These are phyloP conservation scores for Calonectria montana DNA, from an alignment of 2,329 filamentous ascomycete species.

Conservation along the genomic window DNA sequence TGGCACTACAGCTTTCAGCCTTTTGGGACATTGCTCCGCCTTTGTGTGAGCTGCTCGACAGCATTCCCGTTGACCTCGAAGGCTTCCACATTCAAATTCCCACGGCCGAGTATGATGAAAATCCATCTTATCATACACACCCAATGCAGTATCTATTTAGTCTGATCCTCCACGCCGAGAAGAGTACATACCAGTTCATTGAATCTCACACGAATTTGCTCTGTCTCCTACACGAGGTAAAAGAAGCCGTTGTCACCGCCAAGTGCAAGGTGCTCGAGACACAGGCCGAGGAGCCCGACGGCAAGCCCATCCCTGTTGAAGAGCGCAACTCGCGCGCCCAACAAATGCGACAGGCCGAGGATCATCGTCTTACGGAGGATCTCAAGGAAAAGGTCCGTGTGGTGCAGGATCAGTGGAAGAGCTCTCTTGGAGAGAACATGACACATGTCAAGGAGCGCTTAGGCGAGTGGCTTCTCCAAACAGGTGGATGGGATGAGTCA, in stretches of 20 bases:
- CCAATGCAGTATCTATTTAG: conserved; percentile 93
- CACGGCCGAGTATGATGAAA: conserved; percentile 82
- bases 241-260: conserved; percentile 79
- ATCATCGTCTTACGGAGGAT: conserved; percentile 80
- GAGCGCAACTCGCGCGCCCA: conserved; percentile 57
- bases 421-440: conserved; percentile 84
- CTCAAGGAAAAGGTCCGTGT: conserved; percentile 93
- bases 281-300: conserved; percentile 61
- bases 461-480: conserved; percentile 76
- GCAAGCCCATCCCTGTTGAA: conserved; percentile 45
- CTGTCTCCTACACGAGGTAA: conserved; percentile 91
- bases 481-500: conserved; percentile 90
- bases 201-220: conserved; percentile 92
- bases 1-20: conserved; percentile 90
- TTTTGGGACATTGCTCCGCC: conserved; percentile 98
- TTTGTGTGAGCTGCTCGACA: conserved; percentile 81
- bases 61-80: conserved; percentile 72
- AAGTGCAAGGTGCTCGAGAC: conserved; percentile 75
- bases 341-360: conserved; percentile 74
- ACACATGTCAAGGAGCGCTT: conserved; percentile 79
- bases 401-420: conserved; percentile 91
- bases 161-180: conserved; percentile 86
- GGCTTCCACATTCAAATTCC: conserved; percentile 83
- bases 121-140: conserved; percentile 81
- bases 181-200: conserved; percentile 96